Conservation (phyloP, 176 grass and related monocot genomes). For the Bromus sterilis region DNA sequence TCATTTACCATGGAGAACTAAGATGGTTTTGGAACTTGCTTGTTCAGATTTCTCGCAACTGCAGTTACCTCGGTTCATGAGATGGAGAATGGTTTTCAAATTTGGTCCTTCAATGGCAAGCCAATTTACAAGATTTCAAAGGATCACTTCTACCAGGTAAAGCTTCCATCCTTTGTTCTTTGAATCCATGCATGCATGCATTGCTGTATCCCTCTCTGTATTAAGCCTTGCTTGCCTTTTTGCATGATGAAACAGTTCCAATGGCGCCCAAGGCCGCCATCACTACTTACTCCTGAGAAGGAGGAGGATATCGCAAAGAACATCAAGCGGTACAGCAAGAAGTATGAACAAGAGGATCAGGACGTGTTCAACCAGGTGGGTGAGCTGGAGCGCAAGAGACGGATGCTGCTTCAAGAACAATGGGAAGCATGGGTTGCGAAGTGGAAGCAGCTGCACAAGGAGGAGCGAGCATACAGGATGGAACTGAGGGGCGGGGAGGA, state of each 20-base stretch:
- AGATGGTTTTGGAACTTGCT: background rate
- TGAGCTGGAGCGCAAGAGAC: conserved; percentile 67
- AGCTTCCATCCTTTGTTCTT: background rate
- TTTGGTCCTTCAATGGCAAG: conserved; percentile 88
- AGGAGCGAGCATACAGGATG: conserved; percentile 42
- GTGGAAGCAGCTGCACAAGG: conserved; percentile 74
- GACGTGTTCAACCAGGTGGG: conserved; percentile 54
- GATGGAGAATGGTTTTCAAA: conserved; percentile 90
- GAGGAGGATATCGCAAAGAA: conserved; percentile 68
- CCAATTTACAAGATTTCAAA: conserved; percentile 80
- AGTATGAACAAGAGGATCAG: conserved; percentile 77
- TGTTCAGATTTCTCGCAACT: conserved; percentile 61
- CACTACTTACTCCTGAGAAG: conserved; percentile 52
- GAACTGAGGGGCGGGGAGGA: conserved; percentile 64
- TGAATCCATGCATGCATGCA: background rate
- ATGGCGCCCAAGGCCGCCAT: conserved; percentile 65
- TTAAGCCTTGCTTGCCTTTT: background rate
- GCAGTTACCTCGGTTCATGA: conserved; percentile 89
- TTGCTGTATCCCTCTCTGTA: background rate
- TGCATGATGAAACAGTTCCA: conserved; percentile 45
- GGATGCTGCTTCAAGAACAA: conserved; percentile 58
- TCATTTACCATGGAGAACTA: background rate
- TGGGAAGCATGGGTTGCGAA: conserved; percentile 72
- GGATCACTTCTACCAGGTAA: conserved; percentile 95
- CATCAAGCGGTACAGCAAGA: conserved; percentile 80